Evolutionary conservation across 768 basidiomycete genomes (phyloP).

Genomic region (Candolleomyces aberdarensis): DNA sequence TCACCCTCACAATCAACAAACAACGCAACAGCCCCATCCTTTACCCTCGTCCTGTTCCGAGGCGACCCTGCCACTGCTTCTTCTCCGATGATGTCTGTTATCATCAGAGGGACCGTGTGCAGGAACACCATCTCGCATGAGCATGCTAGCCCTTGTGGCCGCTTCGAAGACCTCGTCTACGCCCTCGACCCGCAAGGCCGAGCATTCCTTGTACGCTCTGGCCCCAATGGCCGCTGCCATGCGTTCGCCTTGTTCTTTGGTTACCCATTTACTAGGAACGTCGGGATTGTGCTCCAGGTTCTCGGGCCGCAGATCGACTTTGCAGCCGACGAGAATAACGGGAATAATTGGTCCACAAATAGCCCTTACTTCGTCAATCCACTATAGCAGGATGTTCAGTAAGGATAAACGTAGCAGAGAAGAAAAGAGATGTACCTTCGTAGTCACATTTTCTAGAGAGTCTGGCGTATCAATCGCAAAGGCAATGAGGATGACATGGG

Average conservation of each 20-base stretch:
- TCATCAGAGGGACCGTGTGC: conserved; percentile 36
- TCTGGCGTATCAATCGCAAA: conserved; percentile 96
- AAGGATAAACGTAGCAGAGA: conserved; percentile 7
- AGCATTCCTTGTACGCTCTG: conserved; percentile 92
- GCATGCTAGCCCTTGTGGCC: conserved; percentile 93
- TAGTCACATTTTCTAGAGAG: conserved; percentile 91
- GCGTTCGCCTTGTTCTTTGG: conserved; percentile 76
- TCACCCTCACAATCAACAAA: conserved; percentile 41
- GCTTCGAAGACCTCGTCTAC: conserved; percentile 98
- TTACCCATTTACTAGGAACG: conserved; percentile 54
- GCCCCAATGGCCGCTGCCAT: conserved; percentile 86
- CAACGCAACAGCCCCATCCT: conserved; percentile 69
- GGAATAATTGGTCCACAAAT: conserved; percentile 93
- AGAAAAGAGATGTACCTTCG: conserved; percentile 57
- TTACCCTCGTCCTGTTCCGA: conserved; percentile 46
- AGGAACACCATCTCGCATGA: conserved; percentile 84
- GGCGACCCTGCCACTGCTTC: conserved; percentile 45
- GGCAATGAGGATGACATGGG: conserved; percentile 97
- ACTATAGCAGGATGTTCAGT: conserved; percentile 45
- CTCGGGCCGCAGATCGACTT: conserved; percentile 83
- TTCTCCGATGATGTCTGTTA: conserved; percentile 48
- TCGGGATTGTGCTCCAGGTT: conserved; percentile 42
- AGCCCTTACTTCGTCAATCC: conserved; percentile 98
- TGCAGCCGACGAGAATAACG: conserved; percentile 94
- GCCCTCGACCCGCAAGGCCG: conserved; percentile 84